Evolutionary conservation across 352 stramenopile genomes (phyloP), one percentile per base, ranked within the genome.

Genomic region (Phytophthora fragariae): DNA sequence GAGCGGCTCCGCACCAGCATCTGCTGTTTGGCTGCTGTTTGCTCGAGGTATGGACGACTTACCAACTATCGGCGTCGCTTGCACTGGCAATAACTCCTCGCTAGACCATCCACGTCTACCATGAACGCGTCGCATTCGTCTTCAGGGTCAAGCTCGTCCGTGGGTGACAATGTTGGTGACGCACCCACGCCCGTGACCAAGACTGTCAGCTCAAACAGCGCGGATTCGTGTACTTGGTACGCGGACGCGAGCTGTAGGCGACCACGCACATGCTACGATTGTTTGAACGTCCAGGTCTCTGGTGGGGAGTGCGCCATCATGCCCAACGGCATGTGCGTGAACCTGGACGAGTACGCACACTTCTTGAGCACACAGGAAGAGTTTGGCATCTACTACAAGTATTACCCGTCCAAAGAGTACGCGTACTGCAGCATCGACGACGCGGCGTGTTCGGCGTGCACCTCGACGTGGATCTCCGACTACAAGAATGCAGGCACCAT

Each of bases 191-290:
- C 35, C 17, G 65, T 66, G 59, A 64, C 50, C 62, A 81, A 83
- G 59, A 75, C 41, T 29, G 33, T 44, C 24, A 82, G 70, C 49
- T 71, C 57, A 1, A 75, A 73, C 52, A 46, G 55, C 5, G 63
- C 37, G 0, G 72, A 85, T 50, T 76, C 75, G 31, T 85, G 78
- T 55, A 76, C 49, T 57, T 85, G 78, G 78, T 82, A 85, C 46
- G 65, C 68, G 0, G 55, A 74, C 54, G 15, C 29, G 19, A 53
- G 56, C 31, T 85, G 78, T 60, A 68, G 47, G 44, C 57, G 84
- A 37, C 84, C 82, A 11, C 81, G 82, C 46, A 82, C 75, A 24
- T 92, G 84, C 71, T 82, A 77, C 70, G 79, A 90, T 70, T 92
- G 84, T 52, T 73, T 92, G 1, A 92, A 92, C 56, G 70, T 76